These are phyloP conservation scores for Solanum peruvianum DNA, from an alignment of 257 asterid genomes.

Conservation along the genomic window DNA sequence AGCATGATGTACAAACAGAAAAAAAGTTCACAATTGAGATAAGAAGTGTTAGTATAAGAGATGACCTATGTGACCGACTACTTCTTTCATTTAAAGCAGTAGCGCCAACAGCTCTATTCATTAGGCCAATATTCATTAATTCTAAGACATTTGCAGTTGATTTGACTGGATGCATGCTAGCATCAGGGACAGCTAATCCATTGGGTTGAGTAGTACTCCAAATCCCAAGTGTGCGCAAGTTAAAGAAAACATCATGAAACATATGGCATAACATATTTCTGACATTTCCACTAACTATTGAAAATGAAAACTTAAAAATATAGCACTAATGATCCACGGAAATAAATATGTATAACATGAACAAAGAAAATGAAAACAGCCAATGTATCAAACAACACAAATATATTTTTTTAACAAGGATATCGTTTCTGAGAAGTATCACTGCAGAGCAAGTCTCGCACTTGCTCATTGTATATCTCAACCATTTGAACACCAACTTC, in stretches of 20 bases:
- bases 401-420: constrained; percentile 34
- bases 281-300: neutral
- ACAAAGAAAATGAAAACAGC: neutral
- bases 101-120: constrained; percentile 86
- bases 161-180: constrained; percentile 82
- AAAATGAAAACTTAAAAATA: neutral
- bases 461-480: constrained; percentile 94
- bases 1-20: constrained; percentile 3
- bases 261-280: neutral
- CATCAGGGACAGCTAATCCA: constrained; percentile 95
- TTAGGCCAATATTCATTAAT: constrained; percentile 72
- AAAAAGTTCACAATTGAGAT: constrained; percentile 1
- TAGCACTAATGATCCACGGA: neutral
- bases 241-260: constrained; percentile 34
- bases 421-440: constrained; percentile 67
- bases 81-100: constrained; percentile 95
- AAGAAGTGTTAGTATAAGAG: neutral
- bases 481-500: constrained; percentile 95
- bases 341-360: neutral
- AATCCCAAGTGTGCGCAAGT: constrained; percentile 94
- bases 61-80: constrained; percentile 93
- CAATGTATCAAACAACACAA: neutral
- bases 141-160: constrained; percentile 76
- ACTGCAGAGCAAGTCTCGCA: constrained; percentile 73
- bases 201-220: constrained; percentile 89